These are phyloP conservation scores for Gossypium herbaceum DNA, from an alignment of 345 rosid species.

Conservation along the genomic window DNA sequence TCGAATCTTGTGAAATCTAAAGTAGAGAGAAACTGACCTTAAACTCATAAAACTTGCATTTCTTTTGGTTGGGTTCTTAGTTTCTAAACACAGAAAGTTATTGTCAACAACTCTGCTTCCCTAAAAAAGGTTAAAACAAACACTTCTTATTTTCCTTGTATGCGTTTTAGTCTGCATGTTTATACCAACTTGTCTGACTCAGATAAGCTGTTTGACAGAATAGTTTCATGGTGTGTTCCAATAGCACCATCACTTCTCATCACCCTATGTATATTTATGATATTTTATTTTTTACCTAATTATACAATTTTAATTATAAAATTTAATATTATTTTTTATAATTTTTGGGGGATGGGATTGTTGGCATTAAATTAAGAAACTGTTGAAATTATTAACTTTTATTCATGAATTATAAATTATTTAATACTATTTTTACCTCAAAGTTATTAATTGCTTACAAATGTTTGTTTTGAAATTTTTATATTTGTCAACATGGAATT, in stretches of 20 bases:
- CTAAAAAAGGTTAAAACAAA: background rate
- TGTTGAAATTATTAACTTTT: no score
- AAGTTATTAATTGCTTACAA: no score
- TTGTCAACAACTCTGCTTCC: no score
- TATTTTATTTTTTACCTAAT: no score
- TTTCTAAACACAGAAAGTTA: constrained; percentile 19
- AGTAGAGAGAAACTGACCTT: constrained; percentile 24
- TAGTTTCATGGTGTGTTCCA: constrained; percentile 11
- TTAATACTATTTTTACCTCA: no score
- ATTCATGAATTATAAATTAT: no score
- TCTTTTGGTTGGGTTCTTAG: background rate
- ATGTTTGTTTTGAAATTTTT: no score
- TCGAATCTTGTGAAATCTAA: constrained; percentile 22
- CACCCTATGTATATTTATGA: background rate
- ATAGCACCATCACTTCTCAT: background rate
- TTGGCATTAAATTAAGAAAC: no score
- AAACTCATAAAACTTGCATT: background rate
- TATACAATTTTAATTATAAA: background rate
- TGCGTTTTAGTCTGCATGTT: constrained; percentile 8
- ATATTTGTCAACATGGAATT: no score
- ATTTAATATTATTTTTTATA: no score
- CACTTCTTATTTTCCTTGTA: background rate
- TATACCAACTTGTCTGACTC: constrained; percentile 26
- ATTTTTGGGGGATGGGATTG: no score
- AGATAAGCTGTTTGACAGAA: constrained; percentile 12